Evolutionary conservation across 139 green algal genomes (phyloP).

Genomic region (Spirogloea muscicola): DNA sequence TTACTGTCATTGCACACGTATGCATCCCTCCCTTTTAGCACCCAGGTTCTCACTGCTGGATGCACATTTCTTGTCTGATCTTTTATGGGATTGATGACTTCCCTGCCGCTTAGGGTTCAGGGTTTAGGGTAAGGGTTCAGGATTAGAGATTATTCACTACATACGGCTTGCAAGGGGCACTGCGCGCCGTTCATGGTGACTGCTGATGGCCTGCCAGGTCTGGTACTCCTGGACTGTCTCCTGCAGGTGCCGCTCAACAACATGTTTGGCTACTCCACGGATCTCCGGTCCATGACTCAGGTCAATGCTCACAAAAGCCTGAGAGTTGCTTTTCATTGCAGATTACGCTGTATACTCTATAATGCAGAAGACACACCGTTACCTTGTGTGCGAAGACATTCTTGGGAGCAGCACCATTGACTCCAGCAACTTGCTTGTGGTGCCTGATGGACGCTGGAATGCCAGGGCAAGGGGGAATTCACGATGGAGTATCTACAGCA

Average conservation of each 20-base stretch:
- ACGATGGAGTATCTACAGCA: constrained; percentile 94
- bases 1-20: constrained; percentile 62
- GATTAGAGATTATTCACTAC: neutral
- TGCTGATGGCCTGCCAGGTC: neutral
- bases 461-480: constrained; percentile 96
- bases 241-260: constrained; percentile 83
- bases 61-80: no score
- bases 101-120: no score
- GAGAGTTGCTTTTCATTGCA: no score
- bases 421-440: neutral
- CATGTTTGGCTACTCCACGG: constrained; percentile 99
- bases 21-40: constrained; percentile 37
- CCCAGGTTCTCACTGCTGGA: no score
- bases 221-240: neutral
- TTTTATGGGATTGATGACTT: no score
- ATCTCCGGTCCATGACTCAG: constrained; percentile 87
- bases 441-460: neutral
- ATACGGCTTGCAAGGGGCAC: neutral
- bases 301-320: no score
- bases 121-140: neutral
- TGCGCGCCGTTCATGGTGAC: neutral
- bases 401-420: neutral
- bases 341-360: neutral
- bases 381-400: neutral
- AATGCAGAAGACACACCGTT: neutral